A percentile compares a stretch with the other conserved stretches of the same genome.
Evolutionary conservation across 2,329 filamentous ascomycete species (phyloP).

Genomic region (Neofusicoccum laricinum): DNA sequence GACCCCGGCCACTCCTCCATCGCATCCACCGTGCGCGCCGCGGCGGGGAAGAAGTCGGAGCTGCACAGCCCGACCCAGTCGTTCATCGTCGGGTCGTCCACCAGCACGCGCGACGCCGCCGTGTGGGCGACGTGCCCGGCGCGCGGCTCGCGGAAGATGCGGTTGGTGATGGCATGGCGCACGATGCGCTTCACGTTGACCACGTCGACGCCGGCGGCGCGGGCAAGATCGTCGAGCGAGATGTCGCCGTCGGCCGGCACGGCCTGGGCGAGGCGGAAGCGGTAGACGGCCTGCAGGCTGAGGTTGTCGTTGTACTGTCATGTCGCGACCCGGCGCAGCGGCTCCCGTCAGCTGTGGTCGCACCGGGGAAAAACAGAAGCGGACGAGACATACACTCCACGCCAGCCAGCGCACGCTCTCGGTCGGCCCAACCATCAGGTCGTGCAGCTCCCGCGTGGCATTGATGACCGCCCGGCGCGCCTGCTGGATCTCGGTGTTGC

Average conservation of each 20-base stretch:
- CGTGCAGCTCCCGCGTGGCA: conserved; percentile 23
- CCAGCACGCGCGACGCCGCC: conserved; percentile 20
- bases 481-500: conserved; percentile 19
- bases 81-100: conserved; percentile 18
- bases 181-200: conserved; percentile 34
- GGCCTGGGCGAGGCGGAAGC: conserved; percentile 19
- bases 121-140: conserved; percentile 42
- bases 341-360: not conserved
- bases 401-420: conserved; percentile 21
- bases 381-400: conserved; percentile 21
- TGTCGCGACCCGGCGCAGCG: not conserved
- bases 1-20: conserved; percentile 18
- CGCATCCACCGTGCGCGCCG: conserved; percentile 17
- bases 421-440: conserved; percentile 23
- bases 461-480: conserved; percentile 21
- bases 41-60: conserved; percentile 19
- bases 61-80: conserved; percentile 19
- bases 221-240: conserved; percentile 17
- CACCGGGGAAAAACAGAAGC: conserved; percentile 9
- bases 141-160: conserved; percentile 40
- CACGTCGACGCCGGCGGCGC: conserved; percentile 8
- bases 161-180: conserved; percentile 40
- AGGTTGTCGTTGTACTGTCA: conserved; percentile 20
- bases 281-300: conserved; percentile 20
- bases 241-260: conserved; percentile 18